These are phyloP conservation scores for Physcomitrium patens DNA, from an alignment of 225 moss, liverwort and hornwort species.

Conservation along the genomic window DNA sequence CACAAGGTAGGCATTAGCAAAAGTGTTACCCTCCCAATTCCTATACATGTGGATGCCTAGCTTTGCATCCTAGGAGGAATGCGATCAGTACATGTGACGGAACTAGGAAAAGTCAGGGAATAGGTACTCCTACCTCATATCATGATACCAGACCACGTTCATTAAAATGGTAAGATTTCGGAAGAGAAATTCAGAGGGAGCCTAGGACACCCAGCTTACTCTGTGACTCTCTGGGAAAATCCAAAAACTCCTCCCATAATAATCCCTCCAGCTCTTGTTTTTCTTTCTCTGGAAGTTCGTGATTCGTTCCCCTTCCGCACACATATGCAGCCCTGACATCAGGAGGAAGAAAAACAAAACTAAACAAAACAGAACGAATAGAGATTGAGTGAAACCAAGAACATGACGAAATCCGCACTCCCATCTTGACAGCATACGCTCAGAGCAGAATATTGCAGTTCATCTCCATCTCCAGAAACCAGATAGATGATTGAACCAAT, in stretches of 20 bases:
- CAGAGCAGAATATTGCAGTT: neutral
- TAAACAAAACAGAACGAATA: too few species aligned
- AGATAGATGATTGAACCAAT: neutral
- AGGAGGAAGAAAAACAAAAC: neutral
- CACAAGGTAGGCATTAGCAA: too few species aligned
- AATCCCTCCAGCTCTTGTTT: constrained; percentile 46
- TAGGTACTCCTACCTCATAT: too few species aligned
- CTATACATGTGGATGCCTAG: too few species aligned
- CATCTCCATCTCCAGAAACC: constrained; percentile 1
- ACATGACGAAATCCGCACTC: neutral
- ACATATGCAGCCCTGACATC: constrained; percentile 42
- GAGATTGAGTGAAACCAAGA: constrained; percentile 5
- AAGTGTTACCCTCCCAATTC: too few species aligned
- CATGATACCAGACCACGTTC: constrained; percentile 2
- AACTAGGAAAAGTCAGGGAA: too few species aligned
- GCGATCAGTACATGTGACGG: too few species aligned
- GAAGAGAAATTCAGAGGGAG: constrained; percentile 17
- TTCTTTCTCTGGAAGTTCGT: constrained; percentile 37
- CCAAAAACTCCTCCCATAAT: constrained; percentile 43
- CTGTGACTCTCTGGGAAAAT: constrained; percentile 34
- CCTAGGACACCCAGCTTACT: constrained; percentile 35
- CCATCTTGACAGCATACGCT: constrained; percentile 5
- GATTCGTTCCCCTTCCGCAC: constrained; percentile 42
- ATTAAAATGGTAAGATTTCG: constrained; percentile 6
- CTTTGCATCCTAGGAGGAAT: too few species aligned